Conservation (phyloP, 2,329 filamentous ascomycete species). For the Fusarium robinianum region DNA sequence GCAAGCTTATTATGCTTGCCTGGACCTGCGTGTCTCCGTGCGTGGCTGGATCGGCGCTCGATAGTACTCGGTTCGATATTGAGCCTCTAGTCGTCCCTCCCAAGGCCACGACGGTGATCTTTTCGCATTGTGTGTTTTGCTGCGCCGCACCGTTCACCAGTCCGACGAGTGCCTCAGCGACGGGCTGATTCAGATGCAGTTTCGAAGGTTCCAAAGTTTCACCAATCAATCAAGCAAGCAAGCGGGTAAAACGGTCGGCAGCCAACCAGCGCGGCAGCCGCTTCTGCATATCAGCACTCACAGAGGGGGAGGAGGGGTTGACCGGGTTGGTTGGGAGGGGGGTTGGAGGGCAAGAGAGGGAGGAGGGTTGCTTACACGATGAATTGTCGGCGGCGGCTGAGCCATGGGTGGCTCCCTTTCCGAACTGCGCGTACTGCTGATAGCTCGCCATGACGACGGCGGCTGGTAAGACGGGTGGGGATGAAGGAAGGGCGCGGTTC, state of each 20-base stretch:
- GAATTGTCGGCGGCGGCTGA: slow-evolving; percentile 30
- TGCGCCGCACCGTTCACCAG: no score
- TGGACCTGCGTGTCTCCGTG: no score
- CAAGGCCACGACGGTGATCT: no score
- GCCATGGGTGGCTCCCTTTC: slow-evolving; percentile 29
- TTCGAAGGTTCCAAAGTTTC: slow-evolving; percentile 9
- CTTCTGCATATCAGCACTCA: slow-evolving; percentile 35
- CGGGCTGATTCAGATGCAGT: not conserved
- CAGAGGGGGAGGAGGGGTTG: slow-evolving; percentile 11
- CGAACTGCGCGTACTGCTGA: slow-evolving; percentile 36
- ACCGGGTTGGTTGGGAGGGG: not conserved
- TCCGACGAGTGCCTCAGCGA: no score
- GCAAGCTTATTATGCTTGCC: no score
- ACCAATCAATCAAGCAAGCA: slow-evolving; percentile 24
- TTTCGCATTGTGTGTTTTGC: no score
- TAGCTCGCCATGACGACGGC: slow-evolving; percentile 36
- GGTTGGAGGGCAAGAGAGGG: slow-evolving; percentile 19
- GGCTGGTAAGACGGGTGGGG: slow-evolving; percentile 11
- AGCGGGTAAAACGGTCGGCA: slow-evolving; percentile 18
- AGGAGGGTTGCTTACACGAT: slow-evolving; percentile 29
- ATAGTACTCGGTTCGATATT: no score
- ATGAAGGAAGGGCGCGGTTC: not conserved
- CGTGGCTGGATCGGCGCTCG: no score
- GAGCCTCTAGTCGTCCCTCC: no score
- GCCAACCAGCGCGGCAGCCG: slow-evolving; percentile 13